A percentile compares a stretch with the other conserved stretches of the same genome.
phyloP scores from a whole-genome alignment of 75 land plant species.

The Picea sitchensis region DNA sequence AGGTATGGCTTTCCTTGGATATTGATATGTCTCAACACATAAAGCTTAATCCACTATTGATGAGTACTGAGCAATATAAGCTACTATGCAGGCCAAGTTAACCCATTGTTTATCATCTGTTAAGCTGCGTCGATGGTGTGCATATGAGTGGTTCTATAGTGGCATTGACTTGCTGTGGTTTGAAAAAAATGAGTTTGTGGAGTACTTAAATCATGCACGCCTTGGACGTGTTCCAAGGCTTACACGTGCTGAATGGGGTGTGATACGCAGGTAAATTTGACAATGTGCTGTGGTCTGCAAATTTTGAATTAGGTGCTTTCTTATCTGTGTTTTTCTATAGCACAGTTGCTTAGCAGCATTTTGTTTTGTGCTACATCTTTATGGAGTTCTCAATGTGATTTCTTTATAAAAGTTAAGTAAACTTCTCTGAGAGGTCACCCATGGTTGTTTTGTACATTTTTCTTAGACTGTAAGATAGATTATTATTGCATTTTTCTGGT shows the following conservation, averaged over 20 bases:
- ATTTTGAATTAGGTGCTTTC: not conserved
- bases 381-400: not conserved
- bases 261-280: constrained; percentile 74
- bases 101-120: constrained; percentile 58
- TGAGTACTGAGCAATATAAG: not conserved
- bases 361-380: not conserved
- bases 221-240: constrained; percentile 76
- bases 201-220: constrained; percentile 82
- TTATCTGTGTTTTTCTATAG: not conserved
- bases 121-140: constrained; percentile 71
- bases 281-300: too few relatives aligned
- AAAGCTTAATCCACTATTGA: not conserved
- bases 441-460: too few relatives aligned
- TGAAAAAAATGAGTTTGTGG: constrained; percentile 85
- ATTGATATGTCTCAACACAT: not conserved
- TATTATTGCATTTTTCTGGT: not conserved
- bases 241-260: constrained; percentile 90
- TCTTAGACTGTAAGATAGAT: too few relatives aligned
- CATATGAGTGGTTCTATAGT: constrained; percentile 95
- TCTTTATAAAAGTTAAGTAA: not conserved
- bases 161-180: constrained; percentile 97
- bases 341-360: not conserved
- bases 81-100: constrained; percentile 26
- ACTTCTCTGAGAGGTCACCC: too few relatives aligned
- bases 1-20: constrained; percentile 3